Base-by-base conservation (phyloP, 768 basidiomycete genomes). In the Mycena albidolilacea region DNA sequence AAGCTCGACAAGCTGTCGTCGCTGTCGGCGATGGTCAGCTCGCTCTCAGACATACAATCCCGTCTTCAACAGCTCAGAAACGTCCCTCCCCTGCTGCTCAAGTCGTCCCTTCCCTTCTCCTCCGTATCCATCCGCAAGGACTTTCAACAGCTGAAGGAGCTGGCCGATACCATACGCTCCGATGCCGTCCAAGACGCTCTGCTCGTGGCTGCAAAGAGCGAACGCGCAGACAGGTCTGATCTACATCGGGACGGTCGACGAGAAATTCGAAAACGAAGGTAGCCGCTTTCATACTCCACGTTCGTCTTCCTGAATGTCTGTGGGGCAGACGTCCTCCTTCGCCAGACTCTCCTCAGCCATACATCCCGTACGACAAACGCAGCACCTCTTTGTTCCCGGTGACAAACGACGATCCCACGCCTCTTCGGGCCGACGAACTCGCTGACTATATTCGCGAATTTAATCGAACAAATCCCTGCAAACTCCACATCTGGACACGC, bases 321-420 rank as follows among this genome's bases (percentile, higher is more conserved):
- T 46, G n/a, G 54, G 43, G 48, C 72, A 88, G 91, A 73, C 86
- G 87, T 11, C 84, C 86, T 1, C 86, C 85, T 30, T 88, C 90
- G 11, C 90, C 90, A 8, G 88, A 87, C 30, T 92, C 92, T 0
- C 91, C 92, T 7, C 87, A 89, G 69, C 89, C 91, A 0, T 91
- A 89, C 74, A 80, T 87, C 38, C 82, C 85, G 0, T 81, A 84
- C 9, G 85, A 87, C 23, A 83, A 81, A n/a, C 83, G 80, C 38
- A 76, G 75, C 72, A 77, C 80, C 48, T 82, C 84, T 3, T 78
- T 88, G 19, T 90, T 91, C 62, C 88, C 87, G 41, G 71, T 78
- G 19, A 67, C 78, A 2, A 85, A 85, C 60, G 83, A 81, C 1
- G 83, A 82, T 6, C 76, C 79, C 21, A 74, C 79, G 0, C 80